Conservation (phyloP, 305 asterid genomes). For the Fraxinus baroniana region DNA sequence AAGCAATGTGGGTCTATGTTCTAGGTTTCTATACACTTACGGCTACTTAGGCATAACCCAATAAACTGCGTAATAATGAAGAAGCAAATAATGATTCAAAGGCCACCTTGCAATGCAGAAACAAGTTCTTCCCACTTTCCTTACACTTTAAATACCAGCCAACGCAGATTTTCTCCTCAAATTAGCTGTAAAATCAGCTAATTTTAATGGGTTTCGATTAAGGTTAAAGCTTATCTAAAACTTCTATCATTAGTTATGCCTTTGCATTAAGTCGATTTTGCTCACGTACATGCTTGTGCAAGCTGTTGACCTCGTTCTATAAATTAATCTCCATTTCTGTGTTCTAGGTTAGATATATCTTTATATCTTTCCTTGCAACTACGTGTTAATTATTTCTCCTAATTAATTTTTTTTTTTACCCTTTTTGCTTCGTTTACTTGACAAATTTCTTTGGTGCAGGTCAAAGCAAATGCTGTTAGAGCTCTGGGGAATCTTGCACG, state of each 20-base stretch:
- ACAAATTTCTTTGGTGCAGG: conserved; percentile 37
- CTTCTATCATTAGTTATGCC: conserved; percentile 13
- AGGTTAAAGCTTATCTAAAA: not conserved
- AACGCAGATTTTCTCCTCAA: not conserved
- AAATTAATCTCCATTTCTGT: conserved; percentile 1
- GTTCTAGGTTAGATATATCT: conserved; percentile 12
- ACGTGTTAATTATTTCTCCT: conserved; percentile 15
- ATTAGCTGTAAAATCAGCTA: not conserved
- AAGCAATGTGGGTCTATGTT: not conserved
- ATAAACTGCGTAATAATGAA: not conserved
- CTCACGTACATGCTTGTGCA: not conserved
- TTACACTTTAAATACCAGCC: not conserved
- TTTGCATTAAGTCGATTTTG: not conserved
- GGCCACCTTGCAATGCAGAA: not conserved
- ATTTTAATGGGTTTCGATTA: not conserved
- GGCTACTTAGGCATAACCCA: not conserved
- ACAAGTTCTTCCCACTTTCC: not conserved
- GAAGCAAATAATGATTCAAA: not conserved
- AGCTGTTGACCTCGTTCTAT: conserved; percentile 1
- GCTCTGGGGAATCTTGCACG: conserved; percentile 89
- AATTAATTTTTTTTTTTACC: not conserved
- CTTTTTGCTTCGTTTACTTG: not conserved
- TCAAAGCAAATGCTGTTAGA: conserved; percentile 97
- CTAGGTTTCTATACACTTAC: not conserved
- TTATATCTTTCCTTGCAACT: not conserved